Evolutionary conservation across 2,329 filamentous ascomycete species (phyloP), one percentile per base, ranked within the genome.

Genomic region (Pseudogymnoascus sp.): DNA sequence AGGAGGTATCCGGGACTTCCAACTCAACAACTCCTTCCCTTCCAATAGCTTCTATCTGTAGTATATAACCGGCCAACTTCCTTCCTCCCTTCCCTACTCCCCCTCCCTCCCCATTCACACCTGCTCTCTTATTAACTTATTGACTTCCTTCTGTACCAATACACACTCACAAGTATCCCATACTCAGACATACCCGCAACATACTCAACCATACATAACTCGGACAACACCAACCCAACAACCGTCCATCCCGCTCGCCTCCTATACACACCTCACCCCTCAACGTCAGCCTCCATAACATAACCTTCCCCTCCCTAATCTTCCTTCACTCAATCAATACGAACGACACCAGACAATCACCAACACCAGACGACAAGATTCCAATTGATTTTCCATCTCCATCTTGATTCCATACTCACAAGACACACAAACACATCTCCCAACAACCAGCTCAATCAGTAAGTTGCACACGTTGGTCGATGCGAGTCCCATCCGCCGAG

Each of bases 221-320:
- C 41, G 15, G 28, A 48, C 39, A 45, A 45, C 39, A 3, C 21
- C 37, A 18, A 39, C 37, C n/a, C 37, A 18, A 39, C 37, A 7
- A 37, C 35, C n/a, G n/a, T 5, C 9, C 37, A 21, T 9, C n/a
- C 39, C 19, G 23, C 18, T 28, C 41, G 41, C 41, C 21, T 45
- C 39, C 39, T 45, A 45, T 52, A 52, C 23, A 15, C n/a, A 19
- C 35, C 21, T 4, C 41, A 52, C 41, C 41, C 23, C 41, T 52
- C 41, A 52, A 52, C 41, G 41, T 52, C 41, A 30, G 41, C 23
- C 41, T 52, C 41, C 41, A 52, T 52, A 52, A 28, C 41, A n/a
- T n/a, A n/a, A n/a, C n/a, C n/a, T n/a, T n/a, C 13, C 21, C 13
- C 21, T 15, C 41, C 41, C 6, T 30, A 23, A 12, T 13, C 41